phyloP scores from a whole-genome alignment of 225 moss, liverwort and hornwort genomes.

The Takakia lepidozioides region DNA sequence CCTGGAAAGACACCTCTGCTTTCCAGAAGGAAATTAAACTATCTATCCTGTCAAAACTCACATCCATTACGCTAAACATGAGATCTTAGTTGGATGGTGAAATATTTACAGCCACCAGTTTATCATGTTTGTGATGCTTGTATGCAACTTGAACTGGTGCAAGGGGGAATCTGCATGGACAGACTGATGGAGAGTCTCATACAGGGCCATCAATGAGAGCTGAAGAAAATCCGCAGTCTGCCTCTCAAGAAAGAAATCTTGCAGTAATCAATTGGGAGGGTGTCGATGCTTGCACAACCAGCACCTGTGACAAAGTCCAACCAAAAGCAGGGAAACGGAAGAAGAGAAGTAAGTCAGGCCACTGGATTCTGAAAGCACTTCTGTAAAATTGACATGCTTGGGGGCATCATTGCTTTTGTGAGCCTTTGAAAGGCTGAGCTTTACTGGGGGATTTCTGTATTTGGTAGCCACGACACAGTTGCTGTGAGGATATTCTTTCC shows the following conservation, averaged over 20 bases:
- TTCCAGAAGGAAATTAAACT: too few relatives aligned
- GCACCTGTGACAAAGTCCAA: slow-evolving; percentile 3
- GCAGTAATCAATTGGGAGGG: too few relatives aligned
- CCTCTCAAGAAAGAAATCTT: too few relatives aligned
- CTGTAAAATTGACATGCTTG: too few relatives aligned
- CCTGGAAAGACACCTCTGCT: too few relatives aligned
- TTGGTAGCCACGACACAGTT: background rate
- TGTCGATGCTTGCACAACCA: background rate
- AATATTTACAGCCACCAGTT: too few relatives aligned
- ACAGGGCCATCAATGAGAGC: slow-evolving; percentile 3
- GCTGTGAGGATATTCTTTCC: background rate
- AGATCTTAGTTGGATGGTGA: too few relatives aligned
- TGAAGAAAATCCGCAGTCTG: too few relatives aligned
- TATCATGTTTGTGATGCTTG: slow-evolving; percentile 3
- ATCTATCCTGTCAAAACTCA: too few relatives aligned
- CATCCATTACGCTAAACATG: too few relatives aligned
- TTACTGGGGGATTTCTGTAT: background rate
- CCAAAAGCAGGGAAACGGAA: slow-evolving; percentile 14
- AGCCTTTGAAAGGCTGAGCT: background rate
- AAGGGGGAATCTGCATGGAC: background rate
- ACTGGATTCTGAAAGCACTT: background rate
- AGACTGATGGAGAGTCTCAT: slow-evolving; percentile 8
- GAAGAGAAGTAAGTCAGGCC: slow-evolving; percentile 29
- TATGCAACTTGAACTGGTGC: slow-evolving; percentile 15
- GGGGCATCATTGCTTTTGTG: too few relatives aligned